Percentiles rank a stretch among this genome's conserved stretches.
These are phyloP conservation scores for Rutstroemia sydowiana DNA, from an alignment of 2,329 filamentous ascomycete species.

Conservation along the genomic window DNA sequence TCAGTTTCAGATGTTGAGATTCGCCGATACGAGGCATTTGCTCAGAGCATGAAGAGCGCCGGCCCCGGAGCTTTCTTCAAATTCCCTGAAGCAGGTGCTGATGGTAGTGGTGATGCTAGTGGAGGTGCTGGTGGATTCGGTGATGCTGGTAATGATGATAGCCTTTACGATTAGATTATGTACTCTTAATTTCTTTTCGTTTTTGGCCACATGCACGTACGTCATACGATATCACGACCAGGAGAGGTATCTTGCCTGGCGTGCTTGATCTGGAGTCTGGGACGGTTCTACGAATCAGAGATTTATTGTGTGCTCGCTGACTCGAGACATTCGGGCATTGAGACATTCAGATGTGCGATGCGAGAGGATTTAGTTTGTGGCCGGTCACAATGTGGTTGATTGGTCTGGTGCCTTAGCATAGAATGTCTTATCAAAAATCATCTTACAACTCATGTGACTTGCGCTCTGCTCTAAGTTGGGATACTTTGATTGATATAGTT, in stretches of 20 bases:
- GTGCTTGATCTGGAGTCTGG: conserved; percentile 14
- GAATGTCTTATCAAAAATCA: conserved; percentile 11
- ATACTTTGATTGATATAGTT: too few species aligned
- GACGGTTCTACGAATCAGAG: conserved; percentile 8
- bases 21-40: conserved; percentile 94
- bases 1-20: conserved; percentile 97
- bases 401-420: conserved; percentile 11
- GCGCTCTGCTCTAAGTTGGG: too few species aligned
- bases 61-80: conserved; percentile 97
- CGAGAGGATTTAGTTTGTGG: neutral
- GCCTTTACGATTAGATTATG: conserved; percentile 81
- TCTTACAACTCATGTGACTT: too few species aligned
- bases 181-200: conserved; percentile 25
- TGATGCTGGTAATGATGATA: conserved; percentile 87
- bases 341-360: too few species aligned
- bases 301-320: neutral
- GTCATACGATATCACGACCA: conserved; percentile 11
- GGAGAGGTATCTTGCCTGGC: conserved; percentile 9
- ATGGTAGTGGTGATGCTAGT: conserved; percentile 33
- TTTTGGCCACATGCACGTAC: conserved; percentile 14
- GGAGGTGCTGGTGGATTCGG: conserved; percentile 60
- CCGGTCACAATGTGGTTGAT: neutral
- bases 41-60: conserved; percentile 98
- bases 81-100: conserved; percentile 69
- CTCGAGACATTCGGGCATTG: too few species aligned